Conservation (phyloP, 139 green algal genomes). For the Micromonas pusilla region DNA sequence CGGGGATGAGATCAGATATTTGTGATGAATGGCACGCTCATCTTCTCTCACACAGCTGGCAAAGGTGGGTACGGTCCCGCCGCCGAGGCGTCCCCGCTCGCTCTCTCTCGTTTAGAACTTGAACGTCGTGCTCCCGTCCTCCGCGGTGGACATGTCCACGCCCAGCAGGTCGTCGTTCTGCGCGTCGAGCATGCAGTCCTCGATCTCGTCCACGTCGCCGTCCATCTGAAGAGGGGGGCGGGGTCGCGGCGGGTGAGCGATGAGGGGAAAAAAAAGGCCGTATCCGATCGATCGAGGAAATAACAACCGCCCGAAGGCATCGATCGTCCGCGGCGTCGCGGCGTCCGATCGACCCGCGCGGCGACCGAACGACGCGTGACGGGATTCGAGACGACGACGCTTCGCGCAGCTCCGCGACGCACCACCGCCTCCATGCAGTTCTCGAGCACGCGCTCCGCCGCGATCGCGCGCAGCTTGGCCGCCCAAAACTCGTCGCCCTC, state of each 20-base stretch:
- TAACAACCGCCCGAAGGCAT: too few species aligned
- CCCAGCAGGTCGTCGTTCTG: constrained; percentile 5
- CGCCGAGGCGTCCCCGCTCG: too few species aligned
- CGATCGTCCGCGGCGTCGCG: background rate
- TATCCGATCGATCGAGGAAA: too few species aligned
- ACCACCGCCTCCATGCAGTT: constrained; percentile 17
- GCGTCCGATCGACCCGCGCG: background rate
- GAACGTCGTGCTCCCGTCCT: background rate
- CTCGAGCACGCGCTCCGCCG: background rate
- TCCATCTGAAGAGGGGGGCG: background rate
- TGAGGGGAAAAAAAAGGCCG: too few species aligned
- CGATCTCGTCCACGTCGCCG: constrained; percentile 15
- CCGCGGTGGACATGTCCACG: background rate
- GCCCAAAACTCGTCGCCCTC: constrained; percentile 3
- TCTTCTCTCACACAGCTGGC: too few species aligned
- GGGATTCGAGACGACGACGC: too few species aligned
- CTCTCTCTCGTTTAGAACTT: background rate
- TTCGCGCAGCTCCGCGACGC: too few species aligned
- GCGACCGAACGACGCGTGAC: background rate
- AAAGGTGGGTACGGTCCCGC: too few species aligned
- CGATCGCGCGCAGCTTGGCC: background rate
- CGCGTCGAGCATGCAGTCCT: constrained; percentile 12
- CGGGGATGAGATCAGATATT: too few species aligned
- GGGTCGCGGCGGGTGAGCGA: too few species aligned
- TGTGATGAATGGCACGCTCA: too few species aligned